A percentile compares a stretch with the other conserved stretches of the same genome.
Evolutionary conservation across 768 basidiomycete genomes (phyloP).

Genomic region (Mycena olivaceomarginata): DNA sequence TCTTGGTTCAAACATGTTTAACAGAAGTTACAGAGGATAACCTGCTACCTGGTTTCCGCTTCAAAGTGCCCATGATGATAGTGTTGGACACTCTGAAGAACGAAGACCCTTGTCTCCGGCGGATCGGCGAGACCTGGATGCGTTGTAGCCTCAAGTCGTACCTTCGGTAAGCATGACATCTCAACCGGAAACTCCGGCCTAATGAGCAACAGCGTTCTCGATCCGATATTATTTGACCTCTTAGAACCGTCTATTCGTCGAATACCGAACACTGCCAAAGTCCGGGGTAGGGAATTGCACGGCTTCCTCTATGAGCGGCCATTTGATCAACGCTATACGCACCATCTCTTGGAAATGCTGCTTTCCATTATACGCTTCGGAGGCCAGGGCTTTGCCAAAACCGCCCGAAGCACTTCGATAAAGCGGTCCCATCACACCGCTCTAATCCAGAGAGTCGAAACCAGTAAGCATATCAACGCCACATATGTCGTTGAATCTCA

Average conservation of each 20-base stretch:
- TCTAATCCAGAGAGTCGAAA: conserved; percentile 76
- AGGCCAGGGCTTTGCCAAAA: conserved; percentile 90
- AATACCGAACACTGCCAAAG: conserved; percentile 65
- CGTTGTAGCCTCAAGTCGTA: conserved; percentile 95
- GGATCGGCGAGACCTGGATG: conserved; percentile 98
- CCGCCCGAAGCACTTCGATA: conserved; percentile 78
- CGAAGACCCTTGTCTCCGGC: conserved; percentile 82
- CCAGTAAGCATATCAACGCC: conserved; percentile 63
- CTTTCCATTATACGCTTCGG: conserved; percentile 90
- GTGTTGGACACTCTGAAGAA: conserved; percentile 89
- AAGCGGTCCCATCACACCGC: conserved; percentile 79
- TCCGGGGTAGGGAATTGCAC: conserved; percentile 80
- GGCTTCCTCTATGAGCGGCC: conserved; percentile 82
- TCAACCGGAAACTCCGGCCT: conserved; percentile 7
- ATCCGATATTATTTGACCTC: conserved; percentile 89
- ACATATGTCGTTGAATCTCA: conserved; percentile 25
- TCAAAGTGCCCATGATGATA: conserved; percentile 92
- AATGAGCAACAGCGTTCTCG: conserved; percentile 79
- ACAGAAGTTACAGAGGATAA: conserved; percentile 78
- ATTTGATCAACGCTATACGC: conserved; percentile 85
- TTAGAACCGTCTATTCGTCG: conserved; percentile 82
- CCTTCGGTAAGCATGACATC: conserved; percentile 74
- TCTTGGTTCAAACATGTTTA: conserved; percentile 7
- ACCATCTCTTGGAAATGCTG: conserved; percentile 86
- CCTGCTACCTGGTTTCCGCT: conserved; percentile 85